phyloP scores from a whole-genome alignment of 495 filamentous ascomycete species.

The Umbilicaria muhlenbergii region DNA sequence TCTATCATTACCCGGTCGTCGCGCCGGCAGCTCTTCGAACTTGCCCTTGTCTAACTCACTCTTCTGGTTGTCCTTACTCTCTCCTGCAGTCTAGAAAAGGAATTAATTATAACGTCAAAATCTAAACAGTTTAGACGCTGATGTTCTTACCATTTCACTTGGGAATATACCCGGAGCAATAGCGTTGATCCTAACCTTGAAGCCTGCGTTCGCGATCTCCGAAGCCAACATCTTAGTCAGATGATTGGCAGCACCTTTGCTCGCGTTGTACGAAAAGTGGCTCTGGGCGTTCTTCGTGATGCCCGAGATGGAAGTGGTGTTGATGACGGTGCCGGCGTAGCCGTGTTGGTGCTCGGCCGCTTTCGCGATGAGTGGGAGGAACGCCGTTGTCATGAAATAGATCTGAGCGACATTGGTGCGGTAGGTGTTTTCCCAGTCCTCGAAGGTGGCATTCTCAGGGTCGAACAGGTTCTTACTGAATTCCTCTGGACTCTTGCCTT shows the following conservation, averaged over 20 bases:
- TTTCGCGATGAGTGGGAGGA: conserved; percentile 25
- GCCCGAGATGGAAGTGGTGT: conserved; percentile 40
- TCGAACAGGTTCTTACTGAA: conserved; percentile 44
- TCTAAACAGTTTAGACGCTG: no score
- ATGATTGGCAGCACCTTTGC: conserved; percentile 36
- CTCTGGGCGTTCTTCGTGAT: conserved; percentile 32
- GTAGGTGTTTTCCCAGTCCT: conserved; percentile 31
- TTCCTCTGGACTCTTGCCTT: conserved; percentile 26
- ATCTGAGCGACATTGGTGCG: conserved; percentile 32
- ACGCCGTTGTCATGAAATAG: conserved; percentile 29
- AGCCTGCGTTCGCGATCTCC: conserved; percentile 26
- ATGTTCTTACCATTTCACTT: conserved; percentile 11
- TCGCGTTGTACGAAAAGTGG: conserved; percentile 37
- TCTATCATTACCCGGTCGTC: conserved; percentile 49
- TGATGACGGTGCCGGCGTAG: conserved; percentile 41
- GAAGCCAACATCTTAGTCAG: conserved; percentile 38
- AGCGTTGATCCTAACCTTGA: conserved; percentile 32
- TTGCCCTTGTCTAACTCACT: conserved; percentile 44
- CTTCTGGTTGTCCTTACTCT: conserved; percentile 45
- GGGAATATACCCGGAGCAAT: conserved; percentile 33
- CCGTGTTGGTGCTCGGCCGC: conserved; percentile 30
- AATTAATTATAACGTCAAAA: no score
- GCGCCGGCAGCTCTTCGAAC: conserved; percentile 39
- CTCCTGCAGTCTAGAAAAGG: conserved; percentile 23
- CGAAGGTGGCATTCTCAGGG: conserved; percentile 16